These are phyloP conservation scores for Collybiopsis luxurians DNA, from an alignment of 768 basidiomycete species.

Conservation along the genomic window DNA sequence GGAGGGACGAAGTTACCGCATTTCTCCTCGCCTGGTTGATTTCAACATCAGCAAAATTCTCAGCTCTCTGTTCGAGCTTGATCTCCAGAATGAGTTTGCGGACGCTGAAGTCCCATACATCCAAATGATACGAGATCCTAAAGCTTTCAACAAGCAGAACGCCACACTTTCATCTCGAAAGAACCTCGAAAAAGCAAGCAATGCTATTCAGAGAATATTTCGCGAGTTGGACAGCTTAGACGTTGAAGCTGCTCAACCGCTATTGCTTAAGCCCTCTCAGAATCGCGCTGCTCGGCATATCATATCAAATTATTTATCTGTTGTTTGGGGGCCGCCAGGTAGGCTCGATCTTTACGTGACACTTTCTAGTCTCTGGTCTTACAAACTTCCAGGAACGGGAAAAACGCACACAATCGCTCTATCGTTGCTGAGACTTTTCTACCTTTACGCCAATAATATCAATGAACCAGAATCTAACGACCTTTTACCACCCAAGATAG, in stretches of 20 bases:
- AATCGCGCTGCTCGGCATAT: constrained; percentile 41
- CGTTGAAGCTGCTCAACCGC: constrained; percentile 29
- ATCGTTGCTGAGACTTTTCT: constrained; percentile 43
- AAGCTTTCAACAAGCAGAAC: constrained; percentile 31
- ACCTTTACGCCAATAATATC: constrained; percentile 32
- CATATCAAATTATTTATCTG: constrained; percentile 40
- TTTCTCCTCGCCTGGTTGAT: constrained; percentile 50
- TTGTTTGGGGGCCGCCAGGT: constrained; percentile 54
- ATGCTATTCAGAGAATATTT: constrained; percentile 37
- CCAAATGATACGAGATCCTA: constrained; percentile 42
- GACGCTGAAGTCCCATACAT: constrained; percentile 30
- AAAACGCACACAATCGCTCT: constrained; percentile 52
- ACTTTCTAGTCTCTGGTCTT: too few relatives aligned
- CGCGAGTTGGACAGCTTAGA: constrained; percentile 33
- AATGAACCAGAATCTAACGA: constrained; percentile 8
- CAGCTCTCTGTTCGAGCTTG: constrained; percentile 43
- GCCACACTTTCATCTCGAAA: constrained; percentile 16
- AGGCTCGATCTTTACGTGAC: neutral
- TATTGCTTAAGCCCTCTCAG: constrained; percentile 47
- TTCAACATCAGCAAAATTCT: constrained; percentile 49
- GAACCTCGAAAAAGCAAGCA: constrained; percentile 32
- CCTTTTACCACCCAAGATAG: constrained; percentile 22
- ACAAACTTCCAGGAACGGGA: constrained; percentile 47
- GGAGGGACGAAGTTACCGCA: constrained; percentile 36
- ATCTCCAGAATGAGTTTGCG: constrained; percentile 30